Conservation (phyloP, 306 rosid species). For the Quercus variabilis region DNA sequence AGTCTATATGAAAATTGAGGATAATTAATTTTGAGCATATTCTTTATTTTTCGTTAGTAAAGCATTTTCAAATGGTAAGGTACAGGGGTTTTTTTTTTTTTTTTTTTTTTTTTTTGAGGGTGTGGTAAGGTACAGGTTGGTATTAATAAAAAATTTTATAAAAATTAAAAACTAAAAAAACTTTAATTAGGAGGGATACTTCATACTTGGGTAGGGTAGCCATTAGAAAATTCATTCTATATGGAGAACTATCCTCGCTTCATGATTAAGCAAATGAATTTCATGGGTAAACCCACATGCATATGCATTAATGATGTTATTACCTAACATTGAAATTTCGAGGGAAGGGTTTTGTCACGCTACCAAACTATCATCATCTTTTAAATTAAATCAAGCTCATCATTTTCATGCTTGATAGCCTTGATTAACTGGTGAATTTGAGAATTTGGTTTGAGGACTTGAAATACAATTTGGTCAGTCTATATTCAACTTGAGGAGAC, state of each 20-base stretch:
- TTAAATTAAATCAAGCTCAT: neutral
- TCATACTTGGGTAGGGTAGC: neutral
- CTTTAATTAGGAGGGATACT: neutral
- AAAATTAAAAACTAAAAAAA: neutral
- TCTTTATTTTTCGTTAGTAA: too few relatives aligned
- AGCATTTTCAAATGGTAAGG: neutral
- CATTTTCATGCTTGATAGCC: neutral
- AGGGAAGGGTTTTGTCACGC: neutral
- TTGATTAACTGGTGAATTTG: neutral
- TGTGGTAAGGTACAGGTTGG: neutral
- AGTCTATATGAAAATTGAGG: neutral
- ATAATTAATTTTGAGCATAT: neutral
- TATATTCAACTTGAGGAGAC: neutral
- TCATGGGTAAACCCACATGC: neutral
- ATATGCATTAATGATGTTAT: constrained; percentile 1
- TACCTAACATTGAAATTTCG: constrained; percentile 19
- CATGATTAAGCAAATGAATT: neutral
- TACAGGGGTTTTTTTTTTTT: neutral
- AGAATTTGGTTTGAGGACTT: neutral
- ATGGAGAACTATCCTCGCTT: neutral
- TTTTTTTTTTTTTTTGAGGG: too few relatives aligned
- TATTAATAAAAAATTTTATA: neutral
- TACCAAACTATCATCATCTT: neutral
- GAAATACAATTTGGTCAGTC: neutral
- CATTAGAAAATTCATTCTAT: neutral